These are phyloP conservation scores for Chenopodium quinoa DNA, from an alignment of 148 eudicot species.

Conservation along the genomic window DNA sequence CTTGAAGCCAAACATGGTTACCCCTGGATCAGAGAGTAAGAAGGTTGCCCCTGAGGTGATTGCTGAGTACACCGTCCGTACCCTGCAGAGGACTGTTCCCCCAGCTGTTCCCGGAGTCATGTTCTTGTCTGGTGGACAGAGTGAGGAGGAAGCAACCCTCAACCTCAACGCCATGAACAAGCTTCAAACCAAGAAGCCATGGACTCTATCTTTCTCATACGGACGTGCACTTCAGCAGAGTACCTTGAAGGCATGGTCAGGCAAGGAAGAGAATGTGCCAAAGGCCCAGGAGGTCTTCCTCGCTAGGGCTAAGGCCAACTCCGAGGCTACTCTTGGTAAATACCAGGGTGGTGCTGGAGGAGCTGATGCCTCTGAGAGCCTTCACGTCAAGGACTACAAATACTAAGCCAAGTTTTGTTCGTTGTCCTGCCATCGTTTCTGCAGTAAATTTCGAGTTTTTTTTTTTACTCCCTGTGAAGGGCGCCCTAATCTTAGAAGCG, in stretches of 20 bases:
- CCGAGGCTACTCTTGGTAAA: conserved; percentile 84
- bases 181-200: conserved; percentile 78
- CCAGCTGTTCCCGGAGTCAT: conserved; percentile 89
- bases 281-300: conserved; percentile 79
- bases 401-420: conserved; percentile 41
- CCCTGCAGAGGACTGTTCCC: conserved; percentile 85
- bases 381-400: conserved; percentile 95
- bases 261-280: conserved; percentile 61
- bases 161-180: conserved; percentile 97
- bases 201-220: conserved; percentile 82
- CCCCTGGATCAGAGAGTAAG: conserved; percentile 74
- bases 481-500: conserved; percentile 12
- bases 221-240: conserved; percentile 94
- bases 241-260: conserved; percentile 92
- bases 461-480: neutral
- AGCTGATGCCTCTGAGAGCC: conserved; percentile 84
- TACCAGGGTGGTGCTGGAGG: conserved; percentile 67
- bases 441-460: conserved; percentile 20
- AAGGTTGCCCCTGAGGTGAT: conserved; percentile 80
- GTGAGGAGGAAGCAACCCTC: conserved; percentile 88
- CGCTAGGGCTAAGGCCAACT: conserved; percentile 81
- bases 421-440: neutral
- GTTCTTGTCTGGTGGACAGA: conserved; percentile 97
- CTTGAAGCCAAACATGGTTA: conserved; percentile 95
- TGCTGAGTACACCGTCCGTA: conserved; percentile 82